Evolutionary conservation across 2,329 filamentous ascomycete genomes (phyloP), one percentile per base, ranked within the genome.

Genomic region (Botrytis galanthina): DNA sequence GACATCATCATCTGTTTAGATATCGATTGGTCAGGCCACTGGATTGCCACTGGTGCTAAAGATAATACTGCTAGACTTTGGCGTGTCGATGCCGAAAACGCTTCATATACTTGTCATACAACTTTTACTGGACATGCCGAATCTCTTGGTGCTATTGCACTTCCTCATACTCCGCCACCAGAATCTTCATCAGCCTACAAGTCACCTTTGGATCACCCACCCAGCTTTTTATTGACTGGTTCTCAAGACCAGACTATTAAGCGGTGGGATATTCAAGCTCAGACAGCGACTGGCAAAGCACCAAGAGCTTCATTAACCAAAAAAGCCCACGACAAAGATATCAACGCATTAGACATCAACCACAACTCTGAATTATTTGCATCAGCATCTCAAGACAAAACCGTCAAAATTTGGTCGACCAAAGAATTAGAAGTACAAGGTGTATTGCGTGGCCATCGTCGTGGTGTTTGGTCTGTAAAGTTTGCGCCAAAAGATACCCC

Each of bases 241-340:
- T 98, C 95, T 39, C 94, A 98, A 81, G 96, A 99, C 81, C 92
- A 94, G 80, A 99, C 96, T 0, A 88, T 99, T 78, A 99, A 99
- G 84, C 91, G 92, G 77, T 98, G 96, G 94, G 93, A 97, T 75
- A 90, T 95, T 35, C 81, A 84, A 48, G 84, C 85, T 70, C 81
- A 84, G 73, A 77, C 79, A 61, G 79, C 78, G 29, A 82, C 84
- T 64, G 88, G 87, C 74, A 87, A 87, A 73, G 86, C 87, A 16
- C 84, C 90, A 16, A 85, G 90, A 78, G 93, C 93, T 59, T 84
- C 91, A 7, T 99, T 93, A 82, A 98, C 96, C 1, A 89, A 96
- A 73, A 97, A 98, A 82, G 96, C 96, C 1, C 96, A 99, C 83
- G 96, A 99, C 80, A 99, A 99, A 81, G 96, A 99, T 78, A 99